Conservation (phyloP, 108 stramenopile species). For the Thalassiosira profunda region DNA sequence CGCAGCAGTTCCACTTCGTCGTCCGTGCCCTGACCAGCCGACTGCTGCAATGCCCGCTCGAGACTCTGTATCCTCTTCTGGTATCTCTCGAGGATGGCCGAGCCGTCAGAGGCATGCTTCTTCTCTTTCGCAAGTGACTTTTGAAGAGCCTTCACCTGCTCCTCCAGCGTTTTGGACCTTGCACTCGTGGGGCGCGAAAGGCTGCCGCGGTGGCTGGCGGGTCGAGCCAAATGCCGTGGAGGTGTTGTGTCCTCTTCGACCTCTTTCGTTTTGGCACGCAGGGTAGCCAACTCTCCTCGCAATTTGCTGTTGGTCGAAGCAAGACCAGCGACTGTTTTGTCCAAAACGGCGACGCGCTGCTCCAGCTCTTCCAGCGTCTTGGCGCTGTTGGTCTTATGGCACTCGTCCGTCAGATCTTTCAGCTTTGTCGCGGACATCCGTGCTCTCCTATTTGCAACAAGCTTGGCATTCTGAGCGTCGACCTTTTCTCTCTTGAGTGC, state of each 20-base stretch:
- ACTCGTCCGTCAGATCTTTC: slow-evolving; percentile 12
- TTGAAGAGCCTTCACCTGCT: not conserved
- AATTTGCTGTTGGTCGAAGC: slow-evolving; percentile 35
- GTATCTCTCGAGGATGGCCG: not conserved
- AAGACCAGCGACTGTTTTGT: slow-evolving; percentile 39
- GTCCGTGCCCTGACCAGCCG: too few relatives aligned
- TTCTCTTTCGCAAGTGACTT: not conserved
- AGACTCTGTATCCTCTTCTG: too few relatives aligned
- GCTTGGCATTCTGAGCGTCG: slow-evolving; percentile 25
- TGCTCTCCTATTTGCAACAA: slow-evolving; percentile 15
- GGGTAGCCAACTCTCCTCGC: slow-evolving; percentile 24
- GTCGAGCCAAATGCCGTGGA: too few relatives aligned
- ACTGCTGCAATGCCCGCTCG: not conserved
- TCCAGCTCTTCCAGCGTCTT: slow-evolving; percentile 15
- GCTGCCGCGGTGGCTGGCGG: too few relatives aligned
- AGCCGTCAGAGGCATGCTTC: not conserved
- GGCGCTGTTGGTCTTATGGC: slow-evolving; percentile 2
- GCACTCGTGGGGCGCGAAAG: not conserved
- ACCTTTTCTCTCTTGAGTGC: slow-evolving; percentile 18
- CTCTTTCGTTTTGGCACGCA: slow-evolving; percentile 3
- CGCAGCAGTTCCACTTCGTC: not conserved
- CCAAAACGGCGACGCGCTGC: slow-evolving; percentile 28
- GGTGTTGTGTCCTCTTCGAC: too few relatives aligned
- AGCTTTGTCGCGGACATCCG: slow-evolving; percentile 22
- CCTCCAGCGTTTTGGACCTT: not conserved